A percentile compares a stretch with the other conserved stretches of the same genome.
Conservation (phyloP, 202 grass and related monocot genomes). For the Alloteropsis angusta region DNA sequence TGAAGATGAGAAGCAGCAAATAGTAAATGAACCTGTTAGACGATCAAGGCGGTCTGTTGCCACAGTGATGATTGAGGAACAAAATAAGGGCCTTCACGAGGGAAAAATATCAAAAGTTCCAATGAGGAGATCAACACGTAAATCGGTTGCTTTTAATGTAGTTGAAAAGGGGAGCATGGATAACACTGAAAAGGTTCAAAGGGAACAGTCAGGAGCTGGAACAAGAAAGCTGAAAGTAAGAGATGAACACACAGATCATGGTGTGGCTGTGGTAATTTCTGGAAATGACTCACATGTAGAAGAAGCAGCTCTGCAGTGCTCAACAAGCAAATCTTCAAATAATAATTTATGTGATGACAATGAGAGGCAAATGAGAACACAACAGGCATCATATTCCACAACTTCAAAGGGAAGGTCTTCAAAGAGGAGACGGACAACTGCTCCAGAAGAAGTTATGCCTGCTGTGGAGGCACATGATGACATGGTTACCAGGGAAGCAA, state of each 20-base stretch:
- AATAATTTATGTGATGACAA: background rate
- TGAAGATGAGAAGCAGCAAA: constrained; percentile 6
- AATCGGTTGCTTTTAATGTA: background rate
- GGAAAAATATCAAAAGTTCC: background rate
- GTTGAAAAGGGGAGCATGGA: background rate
- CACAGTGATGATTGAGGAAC: background rate
- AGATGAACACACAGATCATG: background rate
- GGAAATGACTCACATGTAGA: background rate
- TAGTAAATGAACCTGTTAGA: constrained; percentile 6
- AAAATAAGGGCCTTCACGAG: background rate
- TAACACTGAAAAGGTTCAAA: background rate
- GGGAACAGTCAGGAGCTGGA: background rate
- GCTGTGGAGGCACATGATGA: constrained; percentile 6
- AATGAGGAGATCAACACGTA: constrained; percentile 5
- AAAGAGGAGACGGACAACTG: constrained; percentile 18
- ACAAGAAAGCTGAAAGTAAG: background rate
- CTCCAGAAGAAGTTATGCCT: constrained; percentile 9
- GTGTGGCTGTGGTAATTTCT: background rate
- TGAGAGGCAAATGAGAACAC: background rate
- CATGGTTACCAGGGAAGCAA: background rate
- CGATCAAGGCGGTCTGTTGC: constrained; percentile 14
- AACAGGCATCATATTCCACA: background rate
- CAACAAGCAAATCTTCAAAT: background rate
- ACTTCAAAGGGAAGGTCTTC: constrained; percentile 16
- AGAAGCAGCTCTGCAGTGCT: background rate